Evolutionary conservation across 2,329 filamentous ascomycete genomes (phyloP).

Genomic region (Clonostachys rosea): DNA sequence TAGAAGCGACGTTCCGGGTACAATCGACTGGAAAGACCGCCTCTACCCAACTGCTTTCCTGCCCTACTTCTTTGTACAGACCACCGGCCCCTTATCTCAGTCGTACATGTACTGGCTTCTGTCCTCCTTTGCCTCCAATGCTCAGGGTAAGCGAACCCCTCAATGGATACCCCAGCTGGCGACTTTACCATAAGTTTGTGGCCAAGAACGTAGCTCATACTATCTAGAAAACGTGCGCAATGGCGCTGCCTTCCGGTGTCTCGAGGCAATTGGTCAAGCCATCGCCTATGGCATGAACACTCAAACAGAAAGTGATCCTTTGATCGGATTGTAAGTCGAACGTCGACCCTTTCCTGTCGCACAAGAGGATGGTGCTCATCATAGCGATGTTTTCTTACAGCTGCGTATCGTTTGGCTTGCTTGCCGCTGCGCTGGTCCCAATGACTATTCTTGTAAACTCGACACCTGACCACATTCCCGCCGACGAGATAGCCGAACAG

Average conservation of each 20-base stretch:
- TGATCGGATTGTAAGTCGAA: constrained; percentile 28
- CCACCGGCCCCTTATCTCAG: constrained; percentile 31
- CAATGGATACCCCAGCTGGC: background rate
- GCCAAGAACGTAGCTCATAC: background rate
- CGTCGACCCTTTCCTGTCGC: background rate
- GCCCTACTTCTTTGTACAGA: constrained; percentile 40
- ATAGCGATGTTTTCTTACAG: constrained; percentile 10
- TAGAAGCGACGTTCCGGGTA: constrained; percentile 26
- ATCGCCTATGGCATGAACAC: constrained; percentile 35
- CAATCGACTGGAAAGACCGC: constrained; percentile 38
- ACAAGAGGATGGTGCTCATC: background rate
- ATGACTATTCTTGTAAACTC: constrained; percentile 31
- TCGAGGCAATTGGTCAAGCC: constrained; percentile 32
- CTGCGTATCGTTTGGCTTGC: constrained; percentile 29
- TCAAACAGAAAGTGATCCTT: constrained; percentile 24
- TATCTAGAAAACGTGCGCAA: constrained; percentile 31
- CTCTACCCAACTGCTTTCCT: constrained; percentile 35
- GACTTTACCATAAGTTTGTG: background rate
- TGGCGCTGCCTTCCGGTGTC: constrained; percentile 30
- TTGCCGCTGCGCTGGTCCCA: constrained; percentile 23
- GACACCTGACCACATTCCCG: constrained; percentile 30
- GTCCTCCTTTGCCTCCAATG: constrained; percentile 33
- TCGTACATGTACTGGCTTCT: constrained; percentile 39
- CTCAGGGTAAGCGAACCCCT: constrained; percentile 18
- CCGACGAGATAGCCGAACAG: constrained; percentile 27